Percentiles rank a stretch among this genome's conserved stretches.
Evolutionary conservation across 352 stramenopile species (phyloP).

Genomic region (Phytophthora multivora): DNA sequence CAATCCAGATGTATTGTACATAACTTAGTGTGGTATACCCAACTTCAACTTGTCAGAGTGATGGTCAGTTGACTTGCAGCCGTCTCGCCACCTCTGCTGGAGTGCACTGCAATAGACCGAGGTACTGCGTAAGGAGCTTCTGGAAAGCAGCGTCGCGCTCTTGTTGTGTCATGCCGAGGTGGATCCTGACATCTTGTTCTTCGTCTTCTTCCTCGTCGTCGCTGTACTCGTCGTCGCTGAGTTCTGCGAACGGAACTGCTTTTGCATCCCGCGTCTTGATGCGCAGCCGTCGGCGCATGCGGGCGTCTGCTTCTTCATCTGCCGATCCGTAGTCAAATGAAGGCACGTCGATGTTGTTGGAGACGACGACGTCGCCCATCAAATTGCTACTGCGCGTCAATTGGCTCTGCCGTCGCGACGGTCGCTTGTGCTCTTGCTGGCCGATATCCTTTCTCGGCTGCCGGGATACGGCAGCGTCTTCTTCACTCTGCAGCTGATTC

Average conservation of each 20-base stretch:
- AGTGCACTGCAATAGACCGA: conserved; percentile 46
- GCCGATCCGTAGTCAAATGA: background rate
- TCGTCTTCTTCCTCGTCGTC: background rate
- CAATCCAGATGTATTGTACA: background rate
- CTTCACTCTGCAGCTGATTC: conserved; percentile 15
- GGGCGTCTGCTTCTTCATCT: background rate
- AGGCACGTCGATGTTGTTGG: background rate
- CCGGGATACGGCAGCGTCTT: background rate
- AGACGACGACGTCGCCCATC: background rate
- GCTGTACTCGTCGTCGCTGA: conserved; percentile 11
- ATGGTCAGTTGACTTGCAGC: conserved; percentile 17
- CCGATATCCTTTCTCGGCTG: background rate
- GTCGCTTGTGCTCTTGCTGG: background rate
- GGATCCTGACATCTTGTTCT: background rate
- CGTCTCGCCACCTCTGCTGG: conserved; percentile 24
- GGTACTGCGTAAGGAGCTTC: conserved; percentile 47
- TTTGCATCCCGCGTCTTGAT: conserved; percentile 23
- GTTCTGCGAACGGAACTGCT: background rate
- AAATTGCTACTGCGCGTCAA: background rate
- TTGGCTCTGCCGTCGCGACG: background rate
- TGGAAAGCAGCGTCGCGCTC: conserved; percentile 39
- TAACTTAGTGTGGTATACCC: background rate
- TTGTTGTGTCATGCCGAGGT: conserved; percentile 7
- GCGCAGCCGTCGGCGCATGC: conserved; percentile 5
- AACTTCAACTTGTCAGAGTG: conserved; percentile 3